A percentile compares a stretch with the other conserved stretches of the same genome.
phyloP scores from a whole-genome alignment of 2,329 filamentous ascomycete species.

The Phyllosticta citriasiana region DNA sequence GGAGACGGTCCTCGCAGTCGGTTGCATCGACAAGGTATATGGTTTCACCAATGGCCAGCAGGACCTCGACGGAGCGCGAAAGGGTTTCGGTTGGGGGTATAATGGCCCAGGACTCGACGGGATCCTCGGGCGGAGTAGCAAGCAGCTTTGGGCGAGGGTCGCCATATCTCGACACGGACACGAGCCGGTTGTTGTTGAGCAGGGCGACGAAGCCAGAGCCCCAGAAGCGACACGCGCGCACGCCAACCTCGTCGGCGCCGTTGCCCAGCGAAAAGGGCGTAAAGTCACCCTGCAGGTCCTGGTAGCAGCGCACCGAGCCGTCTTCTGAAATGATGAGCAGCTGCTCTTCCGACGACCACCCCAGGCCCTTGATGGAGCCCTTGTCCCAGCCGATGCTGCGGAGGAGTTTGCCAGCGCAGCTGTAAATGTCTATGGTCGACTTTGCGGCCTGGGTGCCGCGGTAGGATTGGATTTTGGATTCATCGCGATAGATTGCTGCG shows the following conservation, averaged over 20 bases:
- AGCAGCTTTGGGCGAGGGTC: conserved; percentile 83
- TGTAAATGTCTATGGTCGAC: conserved; percentile 88
- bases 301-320: conserved; percentile 81
- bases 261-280: conserved; percentile 87
- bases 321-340: conserved; percentile 81
- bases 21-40: conserved; percentile 79
- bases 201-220: conserved; percentile 85
- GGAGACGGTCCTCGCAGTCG: conserved; percentile 81
- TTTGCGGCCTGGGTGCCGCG: conserved; percentile 62
- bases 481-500: conserved; percentile 72
- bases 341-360: conserved; percentile 94
- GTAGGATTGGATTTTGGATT: conserved; percentile 71
- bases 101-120: conserved; percentile 79
- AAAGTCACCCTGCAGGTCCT: conserved; percentile 90
- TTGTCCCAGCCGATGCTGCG: conserved; percentile 84
- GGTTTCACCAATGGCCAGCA: conserved; percentile 75
- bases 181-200: conserved; percentile 74
- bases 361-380: conserved; percentile 74
- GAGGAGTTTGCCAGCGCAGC: conserved; percentile 80
- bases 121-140: conserved; percentile 63
- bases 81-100: conserved; percentile 81
- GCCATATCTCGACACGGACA: conserved; percentile 80
- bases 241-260: conserved; percentile 78
- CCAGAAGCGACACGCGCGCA: conserved; percentile 87
- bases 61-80: conserved; percentile 84